Evolutionary conservation across 306 rosid genomes (phyloP), one percentile per base, ranked within the genome.

Genomic region (Trichosanthes cucumerina): DNA sequence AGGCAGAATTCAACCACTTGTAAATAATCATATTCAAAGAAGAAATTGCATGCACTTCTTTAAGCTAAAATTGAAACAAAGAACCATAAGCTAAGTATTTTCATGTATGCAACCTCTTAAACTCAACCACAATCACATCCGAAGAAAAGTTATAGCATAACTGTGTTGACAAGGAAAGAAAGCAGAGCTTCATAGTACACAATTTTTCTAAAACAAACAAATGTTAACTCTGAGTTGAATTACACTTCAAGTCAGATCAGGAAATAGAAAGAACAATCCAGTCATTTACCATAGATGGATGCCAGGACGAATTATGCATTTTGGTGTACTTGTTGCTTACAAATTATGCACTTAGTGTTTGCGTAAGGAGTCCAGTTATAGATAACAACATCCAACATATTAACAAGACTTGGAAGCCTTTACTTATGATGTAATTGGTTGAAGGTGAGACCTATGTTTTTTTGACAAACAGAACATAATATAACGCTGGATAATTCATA

Each of bases 291-390:
- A 70, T 23, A 68, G 49, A 44, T 43, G 0, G 19, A 71, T 46
- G 38, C 57, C 19, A 13, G 76, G 57, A 44, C 0, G 76, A 43
- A 71, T 41, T 31, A n/a, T 41, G 71, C 97, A 82, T 95, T 85
- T 87, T 95, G 98, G 84, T 92, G 96, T 34, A 95, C 96, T 85
- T 92, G 98, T 86, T 92, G 98, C 90, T 90, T 91, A 87, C 98
- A 95, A 65, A 95, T 95, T 13, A 87, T 89, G 89, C 97, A 92
- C 88, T 94, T 92, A 18, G 97, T 90, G 53, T 80, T 92, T 77
- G 96, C 98, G 12, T 90, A 92, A 39, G 98, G 98, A 82, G 89
- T 86, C 97, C 96, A 94, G 81, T 97, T 90, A 84, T 81, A 75
- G 77, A 77, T 58, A 78, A 44, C 44, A 44, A 44, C 41, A 43